Conservation (phyloP, 306 rosid species). For the Begonia loranthoides region DNA sequence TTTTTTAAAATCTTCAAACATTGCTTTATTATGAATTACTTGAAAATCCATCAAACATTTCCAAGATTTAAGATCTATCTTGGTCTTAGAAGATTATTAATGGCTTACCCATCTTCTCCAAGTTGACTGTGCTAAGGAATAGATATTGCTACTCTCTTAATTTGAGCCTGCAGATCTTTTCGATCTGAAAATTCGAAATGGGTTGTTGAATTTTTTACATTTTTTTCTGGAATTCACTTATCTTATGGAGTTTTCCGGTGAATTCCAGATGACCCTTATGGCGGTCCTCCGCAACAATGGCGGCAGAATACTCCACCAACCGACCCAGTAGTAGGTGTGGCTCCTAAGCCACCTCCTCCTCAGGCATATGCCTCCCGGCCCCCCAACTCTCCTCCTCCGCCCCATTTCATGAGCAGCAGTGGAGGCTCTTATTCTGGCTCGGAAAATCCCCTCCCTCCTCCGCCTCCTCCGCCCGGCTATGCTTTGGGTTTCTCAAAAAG, state of each 20-base stretch:
- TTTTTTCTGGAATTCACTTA: neutral
- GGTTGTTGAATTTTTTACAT: neutral
- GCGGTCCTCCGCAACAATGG: constrained; percentile 47
- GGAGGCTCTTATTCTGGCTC: constrained; percentile 84
- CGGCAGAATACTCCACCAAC: constrained; percentile 68
- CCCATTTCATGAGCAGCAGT: constrained; percentile 53
- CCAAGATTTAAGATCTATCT: too few relatives aligned
- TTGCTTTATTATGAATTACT: too few relatives aligned
- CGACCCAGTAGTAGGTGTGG: constrained; percentile 20
- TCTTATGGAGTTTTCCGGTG: neutral
- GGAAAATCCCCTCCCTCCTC: constrained; percentile 39
- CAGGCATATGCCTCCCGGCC: constrained; percentile 50
- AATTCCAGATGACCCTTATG: constrained; percentile 40
- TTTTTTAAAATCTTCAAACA: too few relatives aligned
- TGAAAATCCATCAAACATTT: too few relatives aligned
- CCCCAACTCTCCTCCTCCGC: constrained; percentile 20
- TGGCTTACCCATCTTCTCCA: too few relatives aligned
- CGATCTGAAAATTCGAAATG: neutral
- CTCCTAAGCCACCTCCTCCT: constrained; percentile 51
- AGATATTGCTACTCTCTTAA: too few relatives aligned
- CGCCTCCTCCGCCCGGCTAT: constrained; percentile 63
- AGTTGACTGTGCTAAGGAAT: too few relatives aligned
- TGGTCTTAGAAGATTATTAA: too few relatives aligned
- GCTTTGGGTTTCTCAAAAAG: constrained; percentile 58
- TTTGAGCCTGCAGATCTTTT: neutral